phyloP scores from a whole-genome alignment of 2,329 filamentous ascomycete species.

The Pezicula radicicola region DNA sequence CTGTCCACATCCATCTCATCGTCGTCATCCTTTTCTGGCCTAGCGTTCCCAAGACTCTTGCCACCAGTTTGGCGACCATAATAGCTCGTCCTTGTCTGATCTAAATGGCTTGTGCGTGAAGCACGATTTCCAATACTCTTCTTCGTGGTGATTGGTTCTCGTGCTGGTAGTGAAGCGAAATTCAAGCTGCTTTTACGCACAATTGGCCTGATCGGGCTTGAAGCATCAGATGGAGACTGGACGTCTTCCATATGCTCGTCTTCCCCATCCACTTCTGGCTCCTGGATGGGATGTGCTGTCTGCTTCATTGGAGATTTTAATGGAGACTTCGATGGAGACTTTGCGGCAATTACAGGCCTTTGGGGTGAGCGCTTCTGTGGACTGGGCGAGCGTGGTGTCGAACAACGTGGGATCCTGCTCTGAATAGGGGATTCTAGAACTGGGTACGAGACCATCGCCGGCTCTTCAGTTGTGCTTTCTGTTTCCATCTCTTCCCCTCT shows the following conservation, averaged over 20 bases:
- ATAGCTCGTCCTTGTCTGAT: conserved; percentile 70
- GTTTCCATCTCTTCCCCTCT: conserved; percentile 1
- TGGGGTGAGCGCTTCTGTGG: conserved; percentile 18
- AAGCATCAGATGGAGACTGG: conserved; percentile 64
- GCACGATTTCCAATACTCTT: conserved; percentile 74
- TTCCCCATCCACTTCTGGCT: conserved; percentile 13
- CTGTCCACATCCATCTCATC: conserved; percentile 50
- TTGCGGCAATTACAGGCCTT: conserved; percentile 4
- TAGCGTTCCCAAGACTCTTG: conserved; percentile 60
- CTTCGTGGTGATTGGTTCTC: conserved; percentile 81
- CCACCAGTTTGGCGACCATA: conserved; percentile 71
- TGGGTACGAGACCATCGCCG: conserved; percentile 12
- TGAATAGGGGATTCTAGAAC: conserved; percentile 22
- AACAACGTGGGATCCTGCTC: conserved; percentile 6
- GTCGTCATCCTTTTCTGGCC: conserved; percentile 46
- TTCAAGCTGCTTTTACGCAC: conserved; percentile 93
- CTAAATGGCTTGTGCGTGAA: conserved; percentile 76
- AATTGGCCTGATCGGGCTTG: conserved; percentile 71
- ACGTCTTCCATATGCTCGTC: conserved; percentile 41
- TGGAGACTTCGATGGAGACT: not conserved
- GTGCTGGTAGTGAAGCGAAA: conserved; percentile 87
- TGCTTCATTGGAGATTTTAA: too few relatives aligned
- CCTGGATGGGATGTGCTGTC: not conserved
- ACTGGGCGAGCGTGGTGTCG: conserved; percentile 3
- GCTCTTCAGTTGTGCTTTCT: conserved; percentile 2